Conservation (phyloP, 495 filamentous ascomycete species). For the Neurospora sp. region DNA sequence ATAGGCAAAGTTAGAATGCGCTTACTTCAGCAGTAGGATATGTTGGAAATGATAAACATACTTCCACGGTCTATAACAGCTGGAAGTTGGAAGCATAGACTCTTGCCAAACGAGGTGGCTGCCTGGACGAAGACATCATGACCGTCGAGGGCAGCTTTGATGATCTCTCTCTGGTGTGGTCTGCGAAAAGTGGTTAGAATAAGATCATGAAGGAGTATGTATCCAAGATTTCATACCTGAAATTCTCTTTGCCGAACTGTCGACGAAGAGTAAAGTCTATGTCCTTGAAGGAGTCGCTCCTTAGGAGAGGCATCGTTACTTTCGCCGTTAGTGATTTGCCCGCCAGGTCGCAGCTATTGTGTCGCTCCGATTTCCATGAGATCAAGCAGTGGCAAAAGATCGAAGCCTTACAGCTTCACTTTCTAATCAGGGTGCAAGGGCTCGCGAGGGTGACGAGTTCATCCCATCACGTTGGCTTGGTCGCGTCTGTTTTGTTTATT, state of each 20-base stretch:
- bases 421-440: not conserved
- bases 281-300: constrained; percentile 47
- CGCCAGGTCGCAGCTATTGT: not conserved
- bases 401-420: not conserved
- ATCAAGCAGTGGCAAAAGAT: not conserved
- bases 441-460: not conserved
- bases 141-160: constrained; percentile 65
- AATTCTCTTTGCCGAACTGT: constrained; percentile 67
- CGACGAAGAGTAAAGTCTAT: constrained; percentile 76
- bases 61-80: constrained; percentile 79
- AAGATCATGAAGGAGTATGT: no score
- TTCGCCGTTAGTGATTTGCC: not conserved
- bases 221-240: constrained; percentile 45
- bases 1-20: not conserved
- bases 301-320: constrained; percentile 28
- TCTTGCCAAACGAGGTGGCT: constrained; percentile 94
- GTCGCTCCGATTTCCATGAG: not conserved
- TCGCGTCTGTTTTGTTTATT: not conserved
- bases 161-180: constrained; percentile 80
- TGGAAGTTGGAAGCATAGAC: constrained; percentile 86
- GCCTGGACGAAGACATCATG: constrained; percentile 93
- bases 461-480: not conserved
- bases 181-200: constrained; percentile 29
- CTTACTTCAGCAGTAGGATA: not conserved
- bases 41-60: constrained; percentile 28